Conservation (phyloP, 306 rosid genomes). For the Rubus parviflorus region DNA sequence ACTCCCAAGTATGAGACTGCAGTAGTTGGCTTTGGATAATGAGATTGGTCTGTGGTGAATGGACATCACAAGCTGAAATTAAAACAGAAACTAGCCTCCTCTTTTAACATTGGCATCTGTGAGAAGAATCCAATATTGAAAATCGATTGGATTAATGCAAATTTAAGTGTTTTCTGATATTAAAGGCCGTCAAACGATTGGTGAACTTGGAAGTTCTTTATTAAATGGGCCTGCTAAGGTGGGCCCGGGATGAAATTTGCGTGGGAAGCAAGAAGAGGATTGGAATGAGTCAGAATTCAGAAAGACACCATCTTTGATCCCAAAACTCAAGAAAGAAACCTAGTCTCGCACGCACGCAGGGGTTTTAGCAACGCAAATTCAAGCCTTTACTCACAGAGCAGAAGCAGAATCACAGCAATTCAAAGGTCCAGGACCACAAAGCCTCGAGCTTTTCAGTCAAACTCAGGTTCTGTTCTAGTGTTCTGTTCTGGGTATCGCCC, state of each 20-base stretch:
- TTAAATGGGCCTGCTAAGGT: neutral
- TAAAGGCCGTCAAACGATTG: neutral
- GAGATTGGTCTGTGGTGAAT: neutral
- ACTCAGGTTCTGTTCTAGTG: constrained; percentile 11
- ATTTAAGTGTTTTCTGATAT: neutral
- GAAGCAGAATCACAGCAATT: neutral
- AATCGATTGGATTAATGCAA: neutral
- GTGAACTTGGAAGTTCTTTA: neutral
- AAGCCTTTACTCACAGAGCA: neutral
- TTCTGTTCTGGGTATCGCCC: neutral
- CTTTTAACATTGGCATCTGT: neutral
- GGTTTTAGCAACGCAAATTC: too few species aligned
- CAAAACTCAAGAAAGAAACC: neutral
- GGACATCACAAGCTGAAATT: neutral
- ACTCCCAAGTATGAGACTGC: neutral
- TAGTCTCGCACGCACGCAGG: too few species aligned
- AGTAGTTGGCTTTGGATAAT: neutral
- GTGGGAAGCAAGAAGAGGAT: neutral
- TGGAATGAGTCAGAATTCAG: neutral
- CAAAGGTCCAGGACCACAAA: neutral
- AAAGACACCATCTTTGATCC: neutral
- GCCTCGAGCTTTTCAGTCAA: neutral
- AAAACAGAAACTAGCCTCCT: neutral
- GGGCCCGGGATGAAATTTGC: neutral
- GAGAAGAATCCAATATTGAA: neutral